Base-by-base conservation (phyloP, 2,329 filamentous ascomycete genomes). In the Apiospora pterosperma region DNA sequence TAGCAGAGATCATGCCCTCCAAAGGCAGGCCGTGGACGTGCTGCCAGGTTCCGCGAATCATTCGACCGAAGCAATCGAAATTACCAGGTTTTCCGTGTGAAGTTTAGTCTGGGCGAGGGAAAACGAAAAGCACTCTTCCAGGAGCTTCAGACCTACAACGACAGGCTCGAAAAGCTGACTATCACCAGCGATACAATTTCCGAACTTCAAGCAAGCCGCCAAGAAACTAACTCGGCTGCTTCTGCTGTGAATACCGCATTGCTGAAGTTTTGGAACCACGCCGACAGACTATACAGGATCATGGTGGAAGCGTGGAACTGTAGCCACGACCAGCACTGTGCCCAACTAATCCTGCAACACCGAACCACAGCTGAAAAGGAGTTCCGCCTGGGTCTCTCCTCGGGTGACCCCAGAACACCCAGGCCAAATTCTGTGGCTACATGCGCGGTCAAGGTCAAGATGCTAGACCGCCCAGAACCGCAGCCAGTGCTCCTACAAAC, bases 211-310 rank as follows among this genome's bases (percentile, higher is more conserved):
- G 36, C n/a, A 28, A 62, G 34, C 21, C 23, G 31, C 10, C 16
- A 38, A 14, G 38, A 21, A 41, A 42, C 55, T 16, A 41, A n/a
- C 5, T 55, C 48, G 5, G 6, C 48, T 7, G 14, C 16, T 11
- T 55, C 48, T 55, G 48, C 61, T 38, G 61, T 64, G 11, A 70
- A 69, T 16, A 36, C 59, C 4, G 63, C 69, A 0, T 36, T 75
- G 1, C 73, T 72, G 59, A 65, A 62, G 12, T 73, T 75, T 36
- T 76, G 72, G 72, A 60, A 62, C 8, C 63, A 69, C 2, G 72
- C 73, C 1, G 64, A 66, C 11, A 65, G 25, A 11, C 38, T 75
- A 19, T 55, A 55, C 7, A 31, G 16, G 48, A 31, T 34, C 25
- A 55, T 55, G 48, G 25, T 55, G 25, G 48, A 55, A 31, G 28